Percentiles rank a stretch among this genome's conserved stretches.
Conservation (phyloP, 495 filamentous ascomycete species). For the Aspergillus mulundensis region DNA sequence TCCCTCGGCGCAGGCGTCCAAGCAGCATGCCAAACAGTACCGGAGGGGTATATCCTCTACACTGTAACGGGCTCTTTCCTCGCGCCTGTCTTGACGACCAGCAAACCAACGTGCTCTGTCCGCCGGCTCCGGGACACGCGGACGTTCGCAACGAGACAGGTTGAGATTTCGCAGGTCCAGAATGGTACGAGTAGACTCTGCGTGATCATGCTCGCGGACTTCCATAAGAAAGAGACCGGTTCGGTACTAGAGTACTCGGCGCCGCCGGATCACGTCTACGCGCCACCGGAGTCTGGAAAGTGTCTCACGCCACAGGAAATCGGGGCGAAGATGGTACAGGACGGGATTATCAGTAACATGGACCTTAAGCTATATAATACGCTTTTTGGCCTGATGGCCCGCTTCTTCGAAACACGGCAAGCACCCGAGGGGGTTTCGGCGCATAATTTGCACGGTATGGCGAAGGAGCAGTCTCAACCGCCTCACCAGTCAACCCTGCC, state of each 20-base stretch:
- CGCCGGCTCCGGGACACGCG: constrained; percentile 1
- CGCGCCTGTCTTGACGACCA: not conserved
- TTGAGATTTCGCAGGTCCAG: constrained; percentile 2
- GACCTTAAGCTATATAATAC: not conserved
- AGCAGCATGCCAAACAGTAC: constrained; percentile 8
- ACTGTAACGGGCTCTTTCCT: constrained; percentile 5
- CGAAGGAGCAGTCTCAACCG: not conserved
- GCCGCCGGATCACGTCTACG: not conserved
- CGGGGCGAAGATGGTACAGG: not conserved
- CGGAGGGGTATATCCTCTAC: constrained; percentile 2
- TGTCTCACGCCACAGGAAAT: not conserved
- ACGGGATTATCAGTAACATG: not conserved
- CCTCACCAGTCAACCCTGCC: not conserved
- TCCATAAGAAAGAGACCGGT: constrained; percentile 3
- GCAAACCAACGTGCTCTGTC: not conserved
- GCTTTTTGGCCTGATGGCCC: not conserved
- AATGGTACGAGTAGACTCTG: not conserved
- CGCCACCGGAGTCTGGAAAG: not conserved
- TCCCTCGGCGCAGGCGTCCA: constrained; percentile 6
- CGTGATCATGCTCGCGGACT: constrained; percentile 5
- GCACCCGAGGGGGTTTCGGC: constrained; percentile 3
- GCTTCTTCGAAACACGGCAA: constrained; percentile 3
- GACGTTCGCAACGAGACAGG: constrained; percentile 7
- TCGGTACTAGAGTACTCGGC: constrained; percentile 5
- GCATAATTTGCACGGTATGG: constrained; percentile 10